A percentile compares a stretch with the other conserved stretches of the same genome.
Conservation (phyloP, 2,329 filamentous ascomycete species). For the Sporothrix globosa region DNA sequence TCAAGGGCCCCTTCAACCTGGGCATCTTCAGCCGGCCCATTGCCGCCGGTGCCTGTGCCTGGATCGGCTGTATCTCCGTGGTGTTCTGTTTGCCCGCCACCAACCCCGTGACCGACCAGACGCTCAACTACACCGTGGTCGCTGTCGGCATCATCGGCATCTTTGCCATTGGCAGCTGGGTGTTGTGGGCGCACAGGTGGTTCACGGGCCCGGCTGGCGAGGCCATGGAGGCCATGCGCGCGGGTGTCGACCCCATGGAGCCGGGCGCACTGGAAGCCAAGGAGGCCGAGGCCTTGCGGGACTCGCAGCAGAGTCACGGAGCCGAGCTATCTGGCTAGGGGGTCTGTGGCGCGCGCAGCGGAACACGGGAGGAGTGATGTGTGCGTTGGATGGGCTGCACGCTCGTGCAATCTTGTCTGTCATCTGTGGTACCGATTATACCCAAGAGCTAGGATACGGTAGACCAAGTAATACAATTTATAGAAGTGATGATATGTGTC, state of each 20-base stretch:
- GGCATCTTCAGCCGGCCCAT: slow-evolving; percentile 50
- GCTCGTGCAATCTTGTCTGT: neutral
- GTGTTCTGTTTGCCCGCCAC: slow-evolving; percentile 60
- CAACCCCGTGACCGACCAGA: slow-evolving; percentile 60
- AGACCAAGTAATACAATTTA: neutral
- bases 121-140: slow-evolving; percentile 62
- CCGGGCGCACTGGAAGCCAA: slow-evolving; percentile 49
- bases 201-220: slow-evolving; percentile 60
- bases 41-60: slow-evolving; percentile 52
- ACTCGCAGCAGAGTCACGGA: neutral
- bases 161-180: slow-evolving; percentile 53
- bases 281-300: slow-evolving; percentile 38
- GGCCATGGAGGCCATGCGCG: slow-evolving; percentile 53
- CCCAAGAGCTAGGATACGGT: neutral
- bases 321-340: slow-evolving; percentile 1
- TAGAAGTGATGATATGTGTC: neutral
- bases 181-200: slow-evolving; percentile 57
- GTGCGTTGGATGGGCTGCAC: neutral
- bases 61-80: slow-evolving; percentile 60
- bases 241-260: slow-evolving; percentile 53
- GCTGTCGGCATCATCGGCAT: slow-evolving; percentile 61
- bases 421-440: slow-evolving; percentile 1
- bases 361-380: neutral
- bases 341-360: neutral
- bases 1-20: slow-evolving; percentile 62